A percentile compares a stretch with the other conserved stretches of the same genome.
Evolutionary conservation across 768 basidiomycete genomes (phyloP).

Genomic region (Termitomyces sp.): DNA sequence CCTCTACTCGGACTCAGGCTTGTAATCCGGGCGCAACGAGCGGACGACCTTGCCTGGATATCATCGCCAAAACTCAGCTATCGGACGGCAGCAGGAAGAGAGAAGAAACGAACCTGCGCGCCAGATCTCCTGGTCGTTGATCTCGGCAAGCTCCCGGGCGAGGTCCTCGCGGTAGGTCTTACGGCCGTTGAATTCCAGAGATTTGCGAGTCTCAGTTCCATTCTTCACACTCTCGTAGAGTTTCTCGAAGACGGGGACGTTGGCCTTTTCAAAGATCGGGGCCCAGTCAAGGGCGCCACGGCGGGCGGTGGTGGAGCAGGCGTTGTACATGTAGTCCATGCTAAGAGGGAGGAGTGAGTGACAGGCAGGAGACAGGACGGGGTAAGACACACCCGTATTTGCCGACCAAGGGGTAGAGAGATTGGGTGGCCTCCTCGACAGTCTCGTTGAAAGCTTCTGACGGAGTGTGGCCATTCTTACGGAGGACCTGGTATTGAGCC

Average conservation of each 20-base stretch:
- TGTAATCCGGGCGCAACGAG: slow-evolving; percentile 81
- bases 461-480: slow-evolving; percentile 92
- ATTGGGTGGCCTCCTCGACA: slow-evolving; percentile 99
- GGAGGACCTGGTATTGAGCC: slow-evolving; percentile 97
- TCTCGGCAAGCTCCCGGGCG: slow-evolving; percentile 86
- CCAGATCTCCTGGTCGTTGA: slow-evolving; percentile 99
- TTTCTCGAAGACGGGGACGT: slow-evolving; percentile 89
- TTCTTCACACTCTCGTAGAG: slow-evolving; percentile 93
- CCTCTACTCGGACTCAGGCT: slow-evolving; percentile 42
- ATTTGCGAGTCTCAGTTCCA: slow-evolving; percentile 95
- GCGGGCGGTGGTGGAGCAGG: slow-evolving; percentile 98
- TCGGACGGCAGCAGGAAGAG: neutral
- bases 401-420: slow-evolving; percentile 95
- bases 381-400: slow-evolving; percentile 69
- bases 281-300: slow-evolving; percentile 99
- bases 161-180: slow-evolving; percentile 91
- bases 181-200: slow-evolving; percentile 93
- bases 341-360: slow-evolving; percentile 30
- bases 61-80: neutral
- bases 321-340: slow-evolving; percentile 99
- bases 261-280: slow-evolving; percentile 91
- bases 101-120: slow-evolving; percentile 62
- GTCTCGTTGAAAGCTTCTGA: slow-evolving; percentile 99
- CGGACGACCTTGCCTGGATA: slow-evolving; percentile 85
- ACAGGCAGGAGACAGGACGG: neutral